Conservation (phyloP, 495 filamentous ascomycete species). For the Podospora didyma region DNA sequence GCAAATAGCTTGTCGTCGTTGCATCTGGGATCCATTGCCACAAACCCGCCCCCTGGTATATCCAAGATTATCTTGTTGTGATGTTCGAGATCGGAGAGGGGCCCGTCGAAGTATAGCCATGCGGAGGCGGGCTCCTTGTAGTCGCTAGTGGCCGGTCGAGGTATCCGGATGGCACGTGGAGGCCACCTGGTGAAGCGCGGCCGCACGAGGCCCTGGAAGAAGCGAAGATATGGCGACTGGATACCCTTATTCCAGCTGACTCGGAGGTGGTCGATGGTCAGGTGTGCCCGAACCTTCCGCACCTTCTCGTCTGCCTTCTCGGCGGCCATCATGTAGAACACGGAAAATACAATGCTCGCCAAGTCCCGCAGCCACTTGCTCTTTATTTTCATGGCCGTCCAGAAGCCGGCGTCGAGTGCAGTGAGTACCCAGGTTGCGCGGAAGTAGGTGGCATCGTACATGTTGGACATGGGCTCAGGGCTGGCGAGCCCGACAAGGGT, state of each 20-base stretch:
- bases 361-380: constrained; percentile 80
- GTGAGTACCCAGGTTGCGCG: constrained; percentile 97
- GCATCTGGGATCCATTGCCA: constrained; percentile 87
- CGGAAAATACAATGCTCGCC: constrained; percentile 72
- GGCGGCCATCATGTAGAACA: constrained; percentile 88
- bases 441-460: constrained; percentile 93
- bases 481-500: constrained; percentile 87
- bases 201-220: constrained; percentile 64
- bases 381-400: constrained; percentile 92
- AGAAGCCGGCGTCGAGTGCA: constrained; percentile 92
- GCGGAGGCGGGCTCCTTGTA: constrained; percentile 79
- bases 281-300: constrained; percentile 76
- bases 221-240: constrained; percentile 70
- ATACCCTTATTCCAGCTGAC: constrained; percentile 93
- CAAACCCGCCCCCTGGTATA: constrained; percentile 91
- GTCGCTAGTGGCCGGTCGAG: constrained; percentile 68
- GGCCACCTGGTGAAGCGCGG: constrained; percentile 75
- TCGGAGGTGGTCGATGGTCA: constrained; percentile 88
- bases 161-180: constrained; percentile 78
- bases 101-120: constrained; percentile 94
- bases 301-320: constrained; percentile 97
- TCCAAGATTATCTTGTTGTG: constrained; percentile 82
- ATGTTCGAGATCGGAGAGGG: constrained; percentile 68
- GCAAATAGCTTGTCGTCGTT: constrained; percentile 89
- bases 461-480: constrained; percentile 89